Base-by-base conservation (phyloP, 257 asterid species). In the Linaria vulgaris region DNA sequence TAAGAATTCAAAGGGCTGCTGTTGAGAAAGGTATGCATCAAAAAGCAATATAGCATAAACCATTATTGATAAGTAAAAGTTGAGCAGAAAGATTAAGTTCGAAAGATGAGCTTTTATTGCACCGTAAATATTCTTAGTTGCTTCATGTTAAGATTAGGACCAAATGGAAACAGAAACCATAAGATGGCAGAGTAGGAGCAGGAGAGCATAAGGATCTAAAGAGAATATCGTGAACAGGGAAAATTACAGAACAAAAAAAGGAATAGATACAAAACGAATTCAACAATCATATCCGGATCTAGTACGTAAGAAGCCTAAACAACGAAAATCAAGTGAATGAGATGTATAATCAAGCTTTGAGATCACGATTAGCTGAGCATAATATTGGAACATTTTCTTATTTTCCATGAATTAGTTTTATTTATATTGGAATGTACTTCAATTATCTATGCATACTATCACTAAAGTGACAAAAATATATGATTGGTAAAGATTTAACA, bases 1-100 rank as follows among this genome's bases (percentile, higher is more conserved):
- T 54, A 49, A 8, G 6, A 19, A 58, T 55, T 46, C 30, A 68
- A 54, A 59, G 65, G 70, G 64, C 64, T 23, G 47, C 30, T 6
- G 17, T 9, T 16, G 24, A 46, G 22, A 41, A 23, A 48, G 30
- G 21, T 47, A n/a, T 27, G 34, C 6, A 51, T 39, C 16, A 65
- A 37, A 69, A 64, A 14, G 13, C 21, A 17, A 19, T n/a, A 64
- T 52, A 25, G 64, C 59, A 15, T 23, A 21, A 25, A 12, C 38
- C 52, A 46, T 46, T 55, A 20, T 30, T 25, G 48, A 34, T 61
- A 59, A 72, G 61, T 44, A 34, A 54, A 34, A 27, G 59, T 23
- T 48, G 56, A 17, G 57, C 21, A 31, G 31, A 14, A 43, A 64
- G 22, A 44, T 7, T 21, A 54, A 3, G 27, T 45, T 38, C 49